A percentile compares a stretch with the other conserved stretches of the same genome.
Conservation (phyloP, 2,329 filamentous ascomycete genomes). For the Alternaria atra region DNA sequence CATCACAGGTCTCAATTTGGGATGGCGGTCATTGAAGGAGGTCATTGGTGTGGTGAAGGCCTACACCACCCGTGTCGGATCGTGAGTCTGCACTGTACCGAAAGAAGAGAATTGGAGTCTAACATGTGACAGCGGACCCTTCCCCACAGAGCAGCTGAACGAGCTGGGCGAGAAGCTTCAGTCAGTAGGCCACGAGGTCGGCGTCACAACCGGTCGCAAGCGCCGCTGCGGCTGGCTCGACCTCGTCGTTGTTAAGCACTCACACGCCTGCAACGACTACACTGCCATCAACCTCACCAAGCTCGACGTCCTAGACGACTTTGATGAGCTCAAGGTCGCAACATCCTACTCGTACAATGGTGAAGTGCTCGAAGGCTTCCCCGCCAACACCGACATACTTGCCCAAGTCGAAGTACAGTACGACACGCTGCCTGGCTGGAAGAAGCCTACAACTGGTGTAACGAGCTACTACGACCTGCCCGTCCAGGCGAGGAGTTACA, state of each 20-base stretch:
- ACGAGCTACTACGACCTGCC: conserved; percentile 71
- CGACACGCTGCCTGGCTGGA: conserved; percentile 74
- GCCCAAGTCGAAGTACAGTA: conserved; percentile 71
- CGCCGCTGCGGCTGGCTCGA: conserved; percentile 73
- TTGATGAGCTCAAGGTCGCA: conserved; percentile 77
- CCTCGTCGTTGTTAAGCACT: conserved; percentile 74
- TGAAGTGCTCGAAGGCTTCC: conserved; percentile 68
- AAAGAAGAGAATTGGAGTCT: conserved; percentile 5
- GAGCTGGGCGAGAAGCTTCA: conserved; percentile 66
- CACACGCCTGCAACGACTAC: conserved; percentile 71
- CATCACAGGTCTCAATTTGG: conserved; percentile 69
- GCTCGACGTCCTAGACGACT: conserved; percentile 76
- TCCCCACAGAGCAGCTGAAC: conserved; percentile 72
- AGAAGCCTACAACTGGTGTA: conserved; percentile 67
- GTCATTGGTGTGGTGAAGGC: conserved; percentile 74
- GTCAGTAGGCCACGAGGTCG: conserved; percentile 63
- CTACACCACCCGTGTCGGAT: conserved; percentile 69
- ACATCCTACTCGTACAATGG: conserved; percentile 72
- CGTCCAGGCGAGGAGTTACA: conserved; percentile 69
- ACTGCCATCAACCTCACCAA: conserved; percentile 71
- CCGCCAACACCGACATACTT: conserved; percentile 68
- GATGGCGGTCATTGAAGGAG: conserved; percentile 68
- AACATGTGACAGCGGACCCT: conserved; percentile 63
- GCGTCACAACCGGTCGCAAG: conserved; percentile 66
- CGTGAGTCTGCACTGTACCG: conserved; percentile 29